These are phyloP conservation scores for Chrysochromulina parva DNA, from an alignment of 78 protist species.

Conservation along the genomic window DNA sequence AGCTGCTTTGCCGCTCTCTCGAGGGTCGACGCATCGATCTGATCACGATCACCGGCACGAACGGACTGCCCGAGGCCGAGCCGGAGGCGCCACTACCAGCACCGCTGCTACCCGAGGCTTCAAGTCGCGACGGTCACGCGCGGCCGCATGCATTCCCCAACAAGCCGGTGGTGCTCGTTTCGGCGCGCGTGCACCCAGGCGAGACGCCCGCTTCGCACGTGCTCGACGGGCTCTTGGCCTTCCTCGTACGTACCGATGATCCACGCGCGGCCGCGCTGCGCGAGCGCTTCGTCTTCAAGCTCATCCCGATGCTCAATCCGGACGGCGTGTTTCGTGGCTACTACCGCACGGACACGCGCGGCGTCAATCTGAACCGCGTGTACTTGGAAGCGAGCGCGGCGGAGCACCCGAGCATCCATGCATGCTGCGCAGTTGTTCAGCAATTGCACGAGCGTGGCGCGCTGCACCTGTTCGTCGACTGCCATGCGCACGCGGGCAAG, in stretches of 20 bases:
- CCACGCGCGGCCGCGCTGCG: conserved; percentile 30
- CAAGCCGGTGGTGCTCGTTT: neutral
- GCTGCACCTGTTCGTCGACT: neutral
- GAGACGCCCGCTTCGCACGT: conserved; percentile 47
- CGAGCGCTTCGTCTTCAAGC: conserved; percentile 29
- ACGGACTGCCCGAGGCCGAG: neutral
- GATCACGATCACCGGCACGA: neutral
- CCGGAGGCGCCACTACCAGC: neutral
- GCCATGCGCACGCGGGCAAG: conserved; percentile 23
- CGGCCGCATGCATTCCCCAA: neutral
- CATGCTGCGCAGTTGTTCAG: too few relatives aligned
- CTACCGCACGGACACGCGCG: conserved; percentile 37
- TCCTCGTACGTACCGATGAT: conserved; percentile 9
- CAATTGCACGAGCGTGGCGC: neutral
- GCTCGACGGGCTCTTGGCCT: neutral
- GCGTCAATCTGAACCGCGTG: conserved; percentile 52
- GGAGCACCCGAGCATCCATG: neutral
- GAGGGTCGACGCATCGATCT: conserved; percentile 43
- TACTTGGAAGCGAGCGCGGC: neutral
- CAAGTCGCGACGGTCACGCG: neutral
- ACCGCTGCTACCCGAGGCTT: too few relatives aligned
- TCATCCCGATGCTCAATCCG: conserved; percentile 56
- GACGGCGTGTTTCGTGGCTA: conserved; percentile 57
- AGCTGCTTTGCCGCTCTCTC: conserved; percentile 27
- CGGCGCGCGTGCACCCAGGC: conserved; percentile 65